Percentiles rank a stretch among this genome's conserved stretches.
Evolutionary conservation across 2,329 filamentous ascomycete species (phyloP).

Genomic region (Diaporthe vaccinii): DNA sequence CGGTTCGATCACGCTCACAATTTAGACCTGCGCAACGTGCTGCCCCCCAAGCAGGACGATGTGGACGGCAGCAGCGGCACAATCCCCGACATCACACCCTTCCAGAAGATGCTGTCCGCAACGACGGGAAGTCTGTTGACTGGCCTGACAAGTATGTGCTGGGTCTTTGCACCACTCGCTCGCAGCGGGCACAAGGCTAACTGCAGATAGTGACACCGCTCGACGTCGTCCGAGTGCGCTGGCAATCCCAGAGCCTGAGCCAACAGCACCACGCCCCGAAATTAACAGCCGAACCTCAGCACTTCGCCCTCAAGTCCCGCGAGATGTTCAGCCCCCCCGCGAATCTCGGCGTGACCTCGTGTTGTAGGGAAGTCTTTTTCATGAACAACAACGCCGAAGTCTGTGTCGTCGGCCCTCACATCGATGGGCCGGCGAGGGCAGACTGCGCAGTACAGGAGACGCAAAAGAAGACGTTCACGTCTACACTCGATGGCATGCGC

Average conservation of each 20-base stretch:
- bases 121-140: constrained; percentile 92
- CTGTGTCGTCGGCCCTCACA: constrained; percentile 79
- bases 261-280: constrained; percentile 51
- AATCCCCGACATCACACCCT: constrained; percentile 76
- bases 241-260: constrained; percentile 82
- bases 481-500: constrained; percentile 89
- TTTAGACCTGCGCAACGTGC: constrained; percentile 49
- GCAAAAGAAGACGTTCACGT: constrained; percentile 86
- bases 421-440: constrained; percentile 59
- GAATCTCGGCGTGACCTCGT: constrained; percentile 91
- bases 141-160: constrained; percentile 81
- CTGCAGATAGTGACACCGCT: constrained; percentile 83
- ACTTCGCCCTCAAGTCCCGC: constrained; percentile 66
- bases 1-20: constrained; percentile 50
- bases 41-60: constrained; percentile 52
- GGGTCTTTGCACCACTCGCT: constrained; percentile 1
- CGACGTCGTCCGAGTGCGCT: constrained; percentile 94
- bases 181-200: constrained; percentile 27
- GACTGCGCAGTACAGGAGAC: constrained; percentile 89
- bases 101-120: constrained; percentile 95
- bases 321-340: constrained; percentile 77
- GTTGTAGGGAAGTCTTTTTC: constrained; percentile 98
- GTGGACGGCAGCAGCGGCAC: constrained; percentile 44
- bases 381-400: constrained; percentile 86
- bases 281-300: constrained; percentile 67